phyloP scores from a whole-genome alignment of 2,329 filamentous ascomycete species.

The Ilyonectria sp. region DNA sequence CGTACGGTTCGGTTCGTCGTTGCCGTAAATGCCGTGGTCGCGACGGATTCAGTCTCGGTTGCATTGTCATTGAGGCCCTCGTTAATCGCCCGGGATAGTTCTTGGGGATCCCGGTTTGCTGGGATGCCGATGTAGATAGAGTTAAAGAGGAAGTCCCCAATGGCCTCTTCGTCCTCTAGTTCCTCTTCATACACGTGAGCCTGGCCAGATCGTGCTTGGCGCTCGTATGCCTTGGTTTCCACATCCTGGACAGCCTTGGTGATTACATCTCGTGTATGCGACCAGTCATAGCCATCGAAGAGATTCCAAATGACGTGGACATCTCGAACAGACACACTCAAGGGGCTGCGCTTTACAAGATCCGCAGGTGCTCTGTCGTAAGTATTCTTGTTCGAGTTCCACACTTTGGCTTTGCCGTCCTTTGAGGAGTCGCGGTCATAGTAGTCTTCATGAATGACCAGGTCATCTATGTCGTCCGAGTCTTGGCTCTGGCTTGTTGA shows the following conservation, averaged over 20 bases:
- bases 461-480: slow-evolving; percentile 71
- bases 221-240: slow-evolving; percentile 85
- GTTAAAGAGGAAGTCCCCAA: slow-evolving; percentile 97
- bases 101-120: slow-evolving; percentile 85
- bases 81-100: slow-evolving; percentile 88
- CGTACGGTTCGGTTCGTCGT: slow-evolving; percentile 67
- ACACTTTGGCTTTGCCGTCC: slow-evolving; percentile 80
- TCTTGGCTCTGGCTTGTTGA: slow-evolving; percentile 40
- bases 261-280: slow-evolving; percentile 87
- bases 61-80: slow-evolving; percentile 86
- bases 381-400: slow-evolving; percentile 83
- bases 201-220: slow-evolving; percentile 71
- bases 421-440: slow-evolving; percentile 76
- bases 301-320: slow-evolving; percentile 98
- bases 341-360: slow-evolving; percentile 76
- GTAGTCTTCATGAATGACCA: slow-evolving; percentile 84
- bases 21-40: slow-evolving; percentile 79
- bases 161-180: slow-evolving; percentile 85
- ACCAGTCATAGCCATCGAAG: slow-evolving; percentile 98
- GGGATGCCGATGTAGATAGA: slow-evolving; percentile 98
- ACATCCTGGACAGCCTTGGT: slow-evolving; percentile 90
- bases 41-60: slow-evolving; percentile 92
- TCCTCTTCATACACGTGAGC: slow-evolving; percentile 76
- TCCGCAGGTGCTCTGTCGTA: slow-evolving; percentile 77
- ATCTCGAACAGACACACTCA: slow-evolving; percentile 85